Evolutionary conservation across 805 yeast species (phyloP), one percentile per base, ranked within the genome.

Genomic region (Candida maris): DNA sequence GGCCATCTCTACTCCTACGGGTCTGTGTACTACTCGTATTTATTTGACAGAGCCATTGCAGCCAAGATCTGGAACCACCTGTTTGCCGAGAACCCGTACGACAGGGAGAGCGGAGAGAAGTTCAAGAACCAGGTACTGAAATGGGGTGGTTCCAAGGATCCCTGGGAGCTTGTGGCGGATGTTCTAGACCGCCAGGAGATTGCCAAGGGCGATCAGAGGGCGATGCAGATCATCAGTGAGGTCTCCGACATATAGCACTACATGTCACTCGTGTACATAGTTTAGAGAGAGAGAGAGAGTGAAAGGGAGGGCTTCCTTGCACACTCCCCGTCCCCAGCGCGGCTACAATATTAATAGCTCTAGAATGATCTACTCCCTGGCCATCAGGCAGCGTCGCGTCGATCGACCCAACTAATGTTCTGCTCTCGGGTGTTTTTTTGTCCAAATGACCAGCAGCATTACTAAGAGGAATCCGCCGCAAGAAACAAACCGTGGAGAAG

Each of bases 1-100:
- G 95, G 96, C 1, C 98, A 93, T 55, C 64, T 93, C 27, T 85
- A 83, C 48, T 87, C 96, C 0, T 93, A 93, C 54, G 97, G 97
- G 1, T 85, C 97, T 0, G 85, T 89, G 1, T 93, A 93, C 56
- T 93, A 93, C 62, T 84, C 96, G 20, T 93, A 93, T 56, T 61
- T 93, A 34, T 73, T 93, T 38, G 98, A 93, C 61, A 65, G 97
- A 26, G 96, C 96, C 5, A 85, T 93, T 45, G 97, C 97, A 0
- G 77, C 87, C 18, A 79, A 79, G 52, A 73, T 91, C 2, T 93
- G 96, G 89, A 68, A 72, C 8, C 78, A 75, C 31, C 63, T 91
- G 26, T 93, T 93, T 57, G 66, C 61, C 3, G 50, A 68, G 4
- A 77, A 88, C 54, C 96, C 96, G 2, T 70, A 83, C 55, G 74